Base-by-base conservation (phyloP, 2,329 filamentous ascomycete species). In the Capronia coronata region DNA sequence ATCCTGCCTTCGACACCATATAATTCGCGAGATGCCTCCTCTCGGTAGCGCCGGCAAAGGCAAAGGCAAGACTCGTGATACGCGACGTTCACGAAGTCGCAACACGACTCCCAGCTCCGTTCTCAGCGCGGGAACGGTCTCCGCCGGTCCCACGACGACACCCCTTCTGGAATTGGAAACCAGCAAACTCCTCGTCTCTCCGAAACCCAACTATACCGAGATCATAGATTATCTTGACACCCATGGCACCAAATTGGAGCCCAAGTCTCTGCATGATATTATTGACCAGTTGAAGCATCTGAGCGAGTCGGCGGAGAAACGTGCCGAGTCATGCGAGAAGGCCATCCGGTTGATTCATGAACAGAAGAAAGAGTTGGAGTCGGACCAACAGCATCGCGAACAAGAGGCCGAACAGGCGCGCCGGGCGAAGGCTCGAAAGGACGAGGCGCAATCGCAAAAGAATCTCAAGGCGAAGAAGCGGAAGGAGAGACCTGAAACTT, bases 401-500 rank as follows among this genome's bases (percentile, higher is more conserved):
- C 71, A 77, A 38, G 54, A 67, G 29, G 73, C 72, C 69, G 77
- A 52, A 46, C 66, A 45, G 70, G 71, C 61, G 63, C 68, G 43
- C 69, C 73, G 57, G 65, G 64, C 2, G 67, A 74, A 44, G 69
- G 72, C 39, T 67, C 71, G 25, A 67, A 71, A 40, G 68, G 75
- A 50, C 60, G 68, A 43, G 60, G 62, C 37, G 64, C 74, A 67
- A 67, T 66, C 22, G 62, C 79, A 61, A 77, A 79, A 63, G 70
- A 68, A 34, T 70, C 25, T 74, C 19, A 89, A 90, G 66, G 76
- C 84, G 57, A 89, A 87, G 75, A 89, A 87, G 72, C 82, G 86
- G 65, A 89, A 88, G 69, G 86, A 84, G 19, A 72, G 78, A 6
- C 80, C 83, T 50, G 73, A 67, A 46, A 69, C 78, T 25, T 73